These are phyloP conservation scores for Yamadazyma pseudoaaseri DNA, from an alignment of 1,139 yeast species.

Conservation along the genomic window DNA sequence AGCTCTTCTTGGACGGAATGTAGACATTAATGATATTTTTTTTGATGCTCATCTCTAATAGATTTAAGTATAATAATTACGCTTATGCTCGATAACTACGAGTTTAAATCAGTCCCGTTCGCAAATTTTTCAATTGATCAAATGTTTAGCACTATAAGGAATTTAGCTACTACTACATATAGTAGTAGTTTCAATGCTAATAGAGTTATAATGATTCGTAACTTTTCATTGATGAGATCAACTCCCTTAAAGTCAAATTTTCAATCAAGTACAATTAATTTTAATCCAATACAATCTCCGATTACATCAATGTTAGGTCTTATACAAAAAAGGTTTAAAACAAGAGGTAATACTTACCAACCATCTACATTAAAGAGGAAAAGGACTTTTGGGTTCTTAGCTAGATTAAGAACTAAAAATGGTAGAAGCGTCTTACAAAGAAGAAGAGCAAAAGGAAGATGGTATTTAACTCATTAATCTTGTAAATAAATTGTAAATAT, in stretches of 20 bases:
- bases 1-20: conserved; percentile 37
- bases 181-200: no score
- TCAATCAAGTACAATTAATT: not conserved
- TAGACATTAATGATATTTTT: conserved; percentile 19
- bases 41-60: conserved; percentile 9
- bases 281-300: conserved; percentile 5
- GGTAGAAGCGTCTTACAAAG: conserved; percentile 80
- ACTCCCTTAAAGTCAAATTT: conserved; percentile 2
- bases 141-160: no score
- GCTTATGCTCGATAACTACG: not conserved
- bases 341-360: conserved; percentile 93
- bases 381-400: conserved; percentile 86
- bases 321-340: conserved; percentile 68
- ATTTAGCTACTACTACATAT: no score
- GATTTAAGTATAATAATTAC: conserved; percentile 3
- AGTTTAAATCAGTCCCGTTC: conserved; percentile 5
- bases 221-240: conserved; percentile 9
- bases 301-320: conserved; percentile 31
- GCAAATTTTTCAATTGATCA: no score
- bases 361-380: conserved; percentile 90
- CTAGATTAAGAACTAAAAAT: conserved; percentile 74
- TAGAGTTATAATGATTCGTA: no score
- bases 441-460: conserved; percentile 87
- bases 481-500: conserved; percentile 1
- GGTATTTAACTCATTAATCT: conserved; percentile 78